Evolutionary conservation across 108 stramenopile species (phyloP).

Genomic region (Cyclotella sp.): DNA sequence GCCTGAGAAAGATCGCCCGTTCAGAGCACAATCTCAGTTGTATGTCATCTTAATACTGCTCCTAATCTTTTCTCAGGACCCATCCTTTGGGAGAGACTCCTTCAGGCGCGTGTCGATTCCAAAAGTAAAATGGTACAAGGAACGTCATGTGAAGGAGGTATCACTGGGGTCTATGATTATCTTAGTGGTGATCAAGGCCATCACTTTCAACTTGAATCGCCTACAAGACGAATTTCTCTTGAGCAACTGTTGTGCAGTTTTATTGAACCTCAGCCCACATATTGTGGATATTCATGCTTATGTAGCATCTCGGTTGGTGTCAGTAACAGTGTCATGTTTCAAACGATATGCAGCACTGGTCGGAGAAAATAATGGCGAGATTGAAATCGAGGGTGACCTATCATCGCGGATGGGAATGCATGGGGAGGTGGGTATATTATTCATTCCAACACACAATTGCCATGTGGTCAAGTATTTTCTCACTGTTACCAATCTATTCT

Average conservation of each 20-base stretch:
- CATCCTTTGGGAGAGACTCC: conserved; percentile 79
- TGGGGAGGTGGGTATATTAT: conserved; percentile 58
- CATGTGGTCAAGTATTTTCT: neutral
- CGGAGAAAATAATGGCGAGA: conserved; percentile 35
- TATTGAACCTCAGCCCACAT: conserved; percentile 75
- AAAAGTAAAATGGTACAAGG: conserved; percentile 80
- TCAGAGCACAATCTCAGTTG: conserved; percentile 81
- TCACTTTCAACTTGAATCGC: conserved; percentile 76
- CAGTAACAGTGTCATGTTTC: conserved; percentile 69
- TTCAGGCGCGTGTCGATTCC: conserved; percentile 64
- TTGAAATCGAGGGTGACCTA: conserved; percentile 59
- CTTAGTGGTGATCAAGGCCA: conserved; percentile 68
- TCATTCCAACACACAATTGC: neutral
- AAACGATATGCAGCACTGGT: conserved; percentile 56
- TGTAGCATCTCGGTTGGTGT: conserved; percentile 76
- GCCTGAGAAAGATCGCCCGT: conserved; percentile 53
- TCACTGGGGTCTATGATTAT: conserved; percentile 78
- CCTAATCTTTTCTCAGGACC: conserved; percentile 83
- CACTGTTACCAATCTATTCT: conserved; percentile 1
- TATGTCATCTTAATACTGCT: conserved; percentile 86
- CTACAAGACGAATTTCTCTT: conserved; percentile 76
- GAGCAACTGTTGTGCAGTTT: conserved; percentile 84
- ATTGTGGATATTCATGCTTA: conserved; percentile 70
- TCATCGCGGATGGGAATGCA: conserved; percentile 68
- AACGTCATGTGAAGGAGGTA: conserved; percentile 67